phyloP scores from a whole-genome alignment of 148 eudicot species.

The Dianthus caryophyllus region DNA sequence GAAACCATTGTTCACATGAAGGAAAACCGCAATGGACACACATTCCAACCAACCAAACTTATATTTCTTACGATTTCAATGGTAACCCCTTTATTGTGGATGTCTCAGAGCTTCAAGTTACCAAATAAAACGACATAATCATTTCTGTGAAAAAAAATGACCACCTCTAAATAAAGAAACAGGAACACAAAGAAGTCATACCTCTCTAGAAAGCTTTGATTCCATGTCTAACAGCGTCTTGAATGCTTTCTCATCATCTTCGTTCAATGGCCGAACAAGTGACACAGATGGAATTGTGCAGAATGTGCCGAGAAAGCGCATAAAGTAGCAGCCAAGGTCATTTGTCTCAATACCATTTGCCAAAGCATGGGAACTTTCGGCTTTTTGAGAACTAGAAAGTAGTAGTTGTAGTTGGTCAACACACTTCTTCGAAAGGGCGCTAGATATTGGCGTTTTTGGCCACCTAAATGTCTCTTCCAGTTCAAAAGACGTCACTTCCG shows the following conservation, averaged over 20 bases:
- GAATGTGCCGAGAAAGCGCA: constrained; percentile 70
- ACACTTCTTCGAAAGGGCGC: constrained; percentile 74
- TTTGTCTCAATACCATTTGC: constrained; percentile 63
- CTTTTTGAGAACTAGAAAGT: constrained; percentile 75
- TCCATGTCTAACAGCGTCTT: constrained; percentile 73
- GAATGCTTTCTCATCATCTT: constrained; percentile 77
- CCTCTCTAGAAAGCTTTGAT: constrained; percentile 72
- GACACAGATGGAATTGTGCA: constrained; percentile 92
- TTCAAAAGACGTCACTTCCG: constrained; percentile 95
- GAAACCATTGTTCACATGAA: background rate
- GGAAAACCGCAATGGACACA: background rate
- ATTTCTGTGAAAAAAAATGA: background rate
- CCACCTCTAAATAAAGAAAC: background rate
- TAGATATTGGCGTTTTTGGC: constrained; percentile 82
- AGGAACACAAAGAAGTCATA: constrained; percentile 19
- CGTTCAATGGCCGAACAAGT: constrained; percentile 61
- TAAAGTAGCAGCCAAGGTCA: constrained; percentile 83
- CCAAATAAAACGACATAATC: background rate
- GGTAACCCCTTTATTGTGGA: background rate
- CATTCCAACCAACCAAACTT: background rate
- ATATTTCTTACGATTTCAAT: background rate
- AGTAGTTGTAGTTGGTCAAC: constrained; percentile 84
- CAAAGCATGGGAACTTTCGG: constrained; percentile 54
- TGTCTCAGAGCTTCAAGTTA: background rate
- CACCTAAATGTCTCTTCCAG: constrained; percentile 80